Percentiles rank a stretch among this genome's conserved stretches.
Conservation (phyloP, 1,139 yeast species). For the Kodamaea anthophila region DNA sequence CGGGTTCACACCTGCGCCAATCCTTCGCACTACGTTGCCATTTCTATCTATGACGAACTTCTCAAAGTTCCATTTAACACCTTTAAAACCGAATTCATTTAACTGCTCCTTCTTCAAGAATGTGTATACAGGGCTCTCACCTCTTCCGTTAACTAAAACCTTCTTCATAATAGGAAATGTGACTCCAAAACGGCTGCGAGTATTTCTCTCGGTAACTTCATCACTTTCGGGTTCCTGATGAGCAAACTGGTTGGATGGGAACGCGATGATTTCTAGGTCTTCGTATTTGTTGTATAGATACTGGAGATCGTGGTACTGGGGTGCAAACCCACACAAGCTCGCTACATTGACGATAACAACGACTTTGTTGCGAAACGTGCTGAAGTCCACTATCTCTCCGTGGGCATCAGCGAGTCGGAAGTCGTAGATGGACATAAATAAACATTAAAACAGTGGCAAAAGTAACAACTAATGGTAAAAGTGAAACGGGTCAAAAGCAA, state of each 20-base stretch:
- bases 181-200: conserved; percentile 60
- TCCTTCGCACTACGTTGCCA: conserved; percentile 72
- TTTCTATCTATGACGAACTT: conserved; percentile 70
- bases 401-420: conserved; percentile 4
- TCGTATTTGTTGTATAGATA: conserved; percentile 26
- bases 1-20: conserved; percentile 67
- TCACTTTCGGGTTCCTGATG: conserved; percentile 70
- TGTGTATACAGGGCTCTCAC: conserved; percentile 24
- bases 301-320: conserved; percentile 35
- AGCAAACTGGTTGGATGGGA: conserved; percentile 41
- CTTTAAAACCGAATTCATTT: conserved; percentile 69
- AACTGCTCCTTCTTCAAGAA: conserved; percentile 23
- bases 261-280: conserved; percentile 29
- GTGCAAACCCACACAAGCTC: conserved; percentile 39
- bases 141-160: conserved; percentile 31
- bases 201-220: conserved; percentile 59
- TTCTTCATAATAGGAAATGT: conserved; percentile 36
- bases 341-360: conserved; percentile 42
- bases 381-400: conserved; percentile 12
- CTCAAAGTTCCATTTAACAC: conserved; percentile 94
- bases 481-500: neutral
- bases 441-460: neutral
- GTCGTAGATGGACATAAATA: conserved; percentile 3
- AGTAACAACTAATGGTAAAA: neutral
- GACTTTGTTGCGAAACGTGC: conserved; percentile 25